Evolutionary conservation across 441 rosid species (phyloP).

Genomic region (Metrosideros polymorpha): DNA sequence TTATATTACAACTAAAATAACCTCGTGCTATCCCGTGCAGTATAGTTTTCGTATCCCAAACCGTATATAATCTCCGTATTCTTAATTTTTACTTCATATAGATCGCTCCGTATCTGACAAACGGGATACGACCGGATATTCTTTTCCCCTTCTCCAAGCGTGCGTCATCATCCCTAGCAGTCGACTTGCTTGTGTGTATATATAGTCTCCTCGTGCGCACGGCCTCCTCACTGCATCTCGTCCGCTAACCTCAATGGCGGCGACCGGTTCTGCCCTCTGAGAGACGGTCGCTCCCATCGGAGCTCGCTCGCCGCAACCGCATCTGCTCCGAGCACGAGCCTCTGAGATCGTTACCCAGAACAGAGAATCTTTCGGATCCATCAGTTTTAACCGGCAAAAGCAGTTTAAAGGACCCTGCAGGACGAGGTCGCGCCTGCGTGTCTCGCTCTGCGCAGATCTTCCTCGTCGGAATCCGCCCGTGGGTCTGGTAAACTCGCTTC

Average conservation of each 20-base stretch:
- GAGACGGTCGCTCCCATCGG: not conserved
- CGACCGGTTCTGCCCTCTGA: not conserved
- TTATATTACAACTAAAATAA: no score
- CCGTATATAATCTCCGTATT: not conserved
- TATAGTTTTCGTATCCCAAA: not conserved
- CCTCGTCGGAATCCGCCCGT: no score
- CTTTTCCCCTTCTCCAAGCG: not conserved
- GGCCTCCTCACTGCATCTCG: not conserved
- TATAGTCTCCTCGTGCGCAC: not conserved
- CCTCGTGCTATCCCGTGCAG: not conserved
- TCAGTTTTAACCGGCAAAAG: not conserved
- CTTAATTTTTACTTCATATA: not conserved
- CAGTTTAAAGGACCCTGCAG: not conserved
- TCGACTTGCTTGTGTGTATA: not conserved
- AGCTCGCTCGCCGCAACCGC: not conserved
- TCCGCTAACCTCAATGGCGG: not conserved
- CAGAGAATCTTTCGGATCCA: not conserved
- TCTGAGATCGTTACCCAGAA: not conserved
- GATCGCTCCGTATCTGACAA: not conserved
- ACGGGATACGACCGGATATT: not conserved
- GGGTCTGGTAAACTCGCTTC: not conserved
- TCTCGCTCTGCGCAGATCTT: not conserved
- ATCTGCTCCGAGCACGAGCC: not conserved
- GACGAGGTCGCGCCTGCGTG: not conserved
- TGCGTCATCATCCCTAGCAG: not conserved